Base-by-base conservation (phyloP, 352 stramenopile genomes). In the Phytophthora hibernalis region DNA sequence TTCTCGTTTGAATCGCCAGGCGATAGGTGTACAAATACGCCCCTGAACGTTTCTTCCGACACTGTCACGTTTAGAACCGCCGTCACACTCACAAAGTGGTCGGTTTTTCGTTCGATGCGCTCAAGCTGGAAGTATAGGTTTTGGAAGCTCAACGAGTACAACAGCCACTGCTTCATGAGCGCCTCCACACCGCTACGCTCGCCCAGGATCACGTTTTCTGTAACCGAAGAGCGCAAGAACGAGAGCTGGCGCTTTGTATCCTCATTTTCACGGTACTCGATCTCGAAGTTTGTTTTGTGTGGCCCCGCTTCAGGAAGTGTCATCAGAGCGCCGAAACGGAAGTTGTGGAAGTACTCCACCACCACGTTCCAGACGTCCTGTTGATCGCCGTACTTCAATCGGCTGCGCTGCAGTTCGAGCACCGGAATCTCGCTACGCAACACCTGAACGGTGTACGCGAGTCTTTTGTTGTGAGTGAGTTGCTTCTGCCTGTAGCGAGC, bases 401-500 rank as follows among this genome's bases (percentile, higher is more conserved):
- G 43, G n/a, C 58, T 51, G 44, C 53, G 49, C 16, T 70, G 70
- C 11, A 70, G 20, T 24, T 82, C 48, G 0, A 82, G 57, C 35
- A 54, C 54, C 6, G 58, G 49, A 4, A 82, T 66, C 18, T 74
- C 52, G 1, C 26, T 31, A 0, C 58, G 48, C 1, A 82, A 47
- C 16, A 61, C 21, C 7, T 68, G 24, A 6, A 81, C 61, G 0
- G 37, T 68, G 0, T 47, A 7, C 43, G 74, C 66, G 11, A 81
- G 50, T 9, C 51, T 26, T 16, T 67, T 30, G 42, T 35, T 56
- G 18, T 64, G 60, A 13, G 30, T 33, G 5, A 64, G 56, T 31
- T 77, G 63, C 22, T 70, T 77, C 33, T 56, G 65, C 24, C 74
- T 60, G 59, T 81, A 81, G 22, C 62, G 37, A n/a, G 73, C 65